Evolutionary conservation across 108 stramenopile species (phyloP), one percentile per base, ranked within the genome.

Genomic region (Schizochytrium sp.): DNA sequence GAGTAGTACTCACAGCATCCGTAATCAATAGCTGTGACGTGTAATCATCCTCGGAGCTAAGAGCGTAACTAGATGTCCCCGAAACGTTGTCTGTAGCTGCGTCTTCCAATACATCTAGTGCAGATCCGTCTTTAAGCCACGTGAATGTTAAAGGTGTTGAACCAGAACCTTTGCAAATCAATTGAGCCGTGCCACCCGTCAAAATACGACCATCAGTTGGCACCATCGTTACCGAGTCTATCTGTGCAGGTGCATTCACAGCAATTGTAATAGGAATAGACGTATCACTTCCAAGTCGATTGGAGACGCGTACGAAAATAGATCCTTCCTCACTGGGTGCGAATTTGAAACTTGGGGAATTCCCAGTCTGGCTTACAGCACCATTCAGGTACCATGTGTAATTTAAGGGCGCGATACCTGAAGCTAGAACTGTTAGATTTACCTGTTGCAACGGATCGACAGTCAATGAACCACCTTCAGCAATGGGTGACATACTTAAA

Each of bases 141-240:
- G 5, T 5, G 28, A 83, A 40, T 13, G 76, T 47, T n/a, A 83
- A 53, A 12, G 76, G 76, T 12, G 76, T 55, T 13, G 76, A 55
- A 1, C 76, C 76, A 17, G 47, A 49, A 10, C 17, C 76, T 8
- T 38, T 17, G 76, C 76, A 83, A n/a, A 55, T n/a, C 15, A 83
- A 53, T 40, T 83, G 50, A 47, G 53, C 76, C 12, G 53, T 13
- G 13, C 15, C 76, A 53, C 76, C 76, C 47, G 53, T n/a, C n/a
- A 83, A 10, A 53, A 83, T 83, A n/a, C 76, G 76, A 38, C 76
- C 76, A 3, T 55, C 55, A n/a, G 5, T 53, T 7, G 76, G 76
- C 45, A 12, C 28, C 10, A 49, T 83, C 28, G 76, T 40, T 8
- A 55, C 47, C 45, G 5, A 5, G 50, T 83, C 53, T 5, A 83